Conservation (phyloP, 2,329 filamentous ascomycete genomes). For the Talaromyces sp. region DNA sequence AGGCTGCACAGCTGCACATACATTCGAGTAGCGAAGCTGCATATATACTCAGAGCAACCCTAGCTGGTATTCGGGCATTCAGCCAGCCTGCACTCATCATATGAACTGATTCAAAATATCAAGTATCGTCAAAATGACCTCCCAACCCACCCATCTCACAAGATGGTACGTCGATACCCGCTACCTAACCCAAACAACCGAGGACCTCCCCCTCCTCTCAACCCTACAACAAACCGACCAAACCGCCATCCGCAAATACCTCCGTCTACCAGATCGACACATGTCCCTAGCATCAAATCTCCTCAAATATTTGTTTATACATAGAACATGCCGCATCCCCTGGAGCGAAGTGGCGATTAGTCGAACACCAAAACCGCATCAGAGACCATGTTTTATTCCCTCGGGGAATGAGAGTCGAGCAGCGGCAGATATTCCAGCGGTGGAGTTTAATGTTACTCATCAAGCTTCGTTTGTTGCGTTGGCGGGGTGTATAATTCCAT, state of each 20-base stretch:
- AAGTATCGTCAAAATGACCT: neutral
- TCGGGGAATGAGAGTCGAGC: conserved; percentile 19
- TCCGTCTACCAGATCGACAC: conserved; percentile 52
- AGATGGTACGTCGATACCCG: conserved; percentile 45
- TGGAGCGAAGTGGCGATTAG: conserved; percentile 54
- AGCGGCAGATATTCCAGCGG: conserved; percentile 20
- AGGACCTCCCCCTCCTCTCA: conserved; percentile 35
- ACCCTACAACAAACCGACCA: conserved; percentile 46
- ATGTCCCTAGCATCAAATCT: conserved; percentile 59
- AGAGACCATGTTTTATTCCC: conserved; percentile 51
- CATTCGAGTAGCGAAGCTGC: too few relatives aligned
- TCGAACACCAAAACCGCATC: conserved; percentile 45
- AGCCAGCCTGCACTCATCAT: neutral
- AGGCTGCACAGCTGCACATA: too few relatives aligned
- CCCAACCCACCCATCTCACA: conserved; percentile 20
- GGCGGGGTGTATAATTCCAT: conserved; percentile 43
- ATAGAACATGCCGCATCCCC: conserved; percentile 49
- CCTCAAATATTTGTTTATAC: conserved; percentile 57
- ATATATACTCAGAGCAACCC: too few relatives aligned
- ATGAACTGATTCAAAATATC: neutral
- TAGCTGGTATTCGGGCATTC: too few relatives aligned
- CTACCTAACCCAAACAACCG: conserved; percentile 25
- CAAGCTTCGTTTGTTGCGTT: conserved; percentile 59
- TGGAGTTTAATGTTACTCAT: conserved; percentile 63
- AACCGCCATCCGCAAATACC: conserved; percentile 45